phyloP scores from a whole-genome alignment of 2,329 filamentous ascomycete genomes.

The Trichoderma sp. region DNA sequence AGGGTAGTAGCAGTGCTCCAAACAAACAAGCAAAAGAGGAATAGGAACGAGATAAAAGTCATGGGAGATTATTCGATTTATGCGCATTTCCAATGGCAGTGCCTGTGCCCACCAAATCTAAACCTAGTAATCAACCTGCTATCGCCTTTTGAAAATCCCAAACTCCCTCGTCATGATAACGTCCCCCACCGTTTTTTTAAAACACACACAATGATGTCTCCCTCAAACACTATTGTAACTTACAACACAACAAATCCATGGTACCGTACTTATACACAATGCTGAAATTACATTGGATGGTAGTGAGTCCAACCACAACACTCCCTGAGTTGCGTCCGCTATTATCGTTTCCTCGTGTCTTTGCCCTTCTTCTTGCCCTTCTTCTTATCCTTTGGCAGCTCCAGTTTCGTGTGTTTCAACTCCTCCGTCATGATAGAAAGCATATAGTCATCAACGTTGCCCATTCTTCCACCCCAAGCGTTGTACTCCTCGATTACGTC shows the following conservation, averaged over 20 bases:
- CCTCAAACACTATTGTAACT: not conserved
- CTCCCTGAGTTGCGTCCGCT: not conserved
- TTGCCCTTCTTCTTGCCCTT: constrained; percentile 60
- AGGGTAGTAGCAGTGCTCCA: not conserved
- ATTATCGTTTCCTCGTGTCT: constrained; percentile 51
- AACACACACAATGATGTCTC: not conserved
- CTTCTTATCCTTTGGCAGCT: constrained; percentile 64
- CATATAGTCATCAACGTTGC: constrained; percentile 74
- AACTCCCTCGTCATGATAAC: not conserved
- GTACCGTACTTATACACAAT: constrained; percentile 12
- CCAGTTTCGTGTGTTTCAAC: constrained; percentile 58
- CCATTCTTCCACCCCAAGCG: constrained; percentile 57
- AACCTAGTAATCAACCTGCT: constrained; percentile 1
- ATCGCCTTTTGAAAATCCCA: not conserved
- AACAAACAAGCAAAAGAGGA: not conserved
- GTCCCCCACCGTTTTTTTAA: not conserved
- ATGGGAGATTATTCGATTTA: constrained; percentile 5
- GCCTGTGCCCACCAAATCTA: not conserved
- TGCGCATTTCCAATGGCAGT: constrained; percentile 5
- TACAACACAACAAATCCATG: not conserved
- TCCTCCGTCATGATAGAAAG: constrained; percentile 64
- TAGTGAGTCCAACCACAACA: not conserved
- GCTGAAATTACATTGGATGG: not conserved
- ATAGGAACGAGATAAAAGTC: not conserved
- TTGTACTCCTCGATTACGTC: constrained; percentile 51